Conservation (phyloP, 2,329 filamentous ascomycete species). For the Apiospora aurea region DNA sequence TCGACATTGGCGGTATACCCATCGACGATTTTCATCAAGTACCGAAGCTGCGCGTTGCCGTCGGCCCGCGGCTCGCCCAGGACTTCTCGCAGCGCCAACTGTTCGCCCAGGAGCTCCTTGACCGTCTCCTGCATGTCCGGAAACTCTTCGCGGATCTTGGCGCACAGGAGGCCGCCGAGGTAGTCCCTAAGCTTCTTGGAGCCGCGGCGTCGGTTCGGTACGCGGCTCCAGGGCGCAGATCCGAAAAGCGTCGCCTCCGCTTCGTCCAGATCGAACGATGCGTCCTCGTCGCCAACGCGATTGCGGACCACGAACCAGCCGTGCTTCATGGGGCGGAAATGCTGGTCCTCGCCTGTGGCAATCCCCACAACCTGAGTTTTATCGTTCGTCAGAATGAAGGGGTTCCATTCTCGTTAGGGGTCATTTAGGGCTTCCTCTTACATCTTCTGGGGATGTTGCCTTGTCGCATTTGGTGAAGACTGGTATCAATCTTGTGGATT, state of each 20-base stretch:
- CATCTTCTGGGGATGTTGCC: constrained; percentile 30
- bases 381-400: background rate
- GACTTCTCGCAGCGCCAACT: constrained; percentile 23
- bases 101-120: constrained; percentile 31
- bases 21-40: constrained; percentile 35
- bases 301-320: constrained; percentile 49
- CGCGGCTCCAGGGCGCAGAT: constrained; percentile 38
- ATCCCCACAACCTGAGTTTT: constrained; percentile 27
- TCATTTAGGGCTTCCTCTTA: background rate
- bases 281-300: constrained; percentile 34
- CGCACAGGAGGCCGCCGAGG: constrained; percentile 40
- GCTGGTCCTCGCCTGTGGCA: constrained; percentile 24
- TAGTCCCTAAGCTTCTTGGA: constrained; percentile 40
- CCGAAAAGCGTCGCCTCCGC: constrained; percentile 41
- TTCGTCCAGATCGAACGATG: constrained; percentile 36
- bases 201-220: constrained; percentile 37
- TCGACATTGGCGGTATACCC: constrained; percentile 34
- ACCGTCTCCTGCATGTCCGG: constrained; percentile 38
- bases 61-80: constrained; percentile 40
- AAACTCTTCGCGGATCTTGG: constrained; percentile 34
- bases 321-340: constrained; percentile 29
- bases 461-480: constrained; percentile 50
- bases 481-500: constrained; percentile 42
- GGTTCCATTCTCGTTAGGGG: background rate
- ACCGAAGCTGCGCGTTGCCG: constrained; percentile 35